Conservation (phyloP, 2,329 filamentous ascomycete genomes). For the Pyrenophora teres region DNA sequence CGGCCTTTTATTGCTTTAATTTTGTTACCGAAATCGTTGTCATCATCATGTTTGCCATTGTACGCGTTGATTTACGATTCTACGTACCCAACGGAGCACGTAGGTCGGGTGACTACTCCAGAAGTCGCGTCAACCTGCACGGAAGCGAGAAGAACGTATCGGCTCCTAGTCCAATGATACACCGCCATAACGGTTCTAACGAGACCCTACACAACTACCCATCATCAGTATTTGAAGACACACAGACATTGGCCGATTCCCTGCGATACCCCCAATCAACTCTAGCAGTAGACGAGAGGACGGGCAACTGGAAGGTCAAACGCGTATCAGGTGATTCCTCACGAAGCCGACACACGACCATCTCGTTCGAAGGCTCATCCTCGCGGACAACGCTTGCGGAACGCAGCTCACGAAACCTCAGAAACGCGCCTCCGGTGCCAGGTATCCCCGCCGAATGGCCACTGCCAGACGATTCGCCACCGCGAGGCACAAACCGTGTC, state of each 20-base stretch:
- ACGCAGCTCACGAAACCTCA: constrained; percentile 14
- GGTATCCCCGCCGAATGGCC: constrained; percentile 33
- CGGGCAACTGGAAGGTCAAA: constrained; percentile 42
- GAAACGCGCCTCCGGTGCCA: constrained; percentile 34
- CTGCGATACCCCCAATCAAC: constrained; percentile 38
- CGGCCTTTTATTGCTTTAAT: constrained; percentile 80
- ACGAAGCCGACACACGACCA: constrained; percentile 14
- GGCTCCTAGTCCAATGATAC: constrained; percentile 12
- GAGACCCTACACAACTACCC: constrained; percentile 38
- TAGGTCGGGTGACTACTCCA: constrained; percentile 44
- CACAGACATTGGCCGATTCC: constrained; percentile 41
- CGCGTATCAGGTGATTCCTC: constrained; percentile 27
- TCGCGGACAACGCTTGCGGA: constrained; percentile 23
- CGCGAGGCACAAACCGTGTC: constrained; percentile 15
- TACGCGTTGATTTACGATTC: constrained; percentile 77
- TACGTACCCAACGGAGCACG: constrained; percentile 72
- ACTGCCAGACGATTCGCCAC: constrained; percentile 25
- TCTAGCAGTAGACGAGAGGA: constrained; percentile 39
- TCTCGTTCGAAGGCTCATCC: constrained; percentile 19
- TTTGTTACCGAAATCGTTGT: constrained; percentile 75
- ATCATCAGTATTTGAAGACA: constrained; percentile 38
- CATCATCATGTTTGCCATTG: constrained; percentile 67
- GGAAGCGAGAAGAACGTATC: constrained; percentile 30
- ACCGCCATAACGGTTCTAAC: constrained; percentile 25
- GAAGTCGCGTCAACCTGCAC: constrained; percentile 28